A percentile compares a stretch with the other conserved stretches of the same genome.
Conservation (phyloP, 1,139 yeast genomes). For the Blastobotrys aristatus region DNA sequence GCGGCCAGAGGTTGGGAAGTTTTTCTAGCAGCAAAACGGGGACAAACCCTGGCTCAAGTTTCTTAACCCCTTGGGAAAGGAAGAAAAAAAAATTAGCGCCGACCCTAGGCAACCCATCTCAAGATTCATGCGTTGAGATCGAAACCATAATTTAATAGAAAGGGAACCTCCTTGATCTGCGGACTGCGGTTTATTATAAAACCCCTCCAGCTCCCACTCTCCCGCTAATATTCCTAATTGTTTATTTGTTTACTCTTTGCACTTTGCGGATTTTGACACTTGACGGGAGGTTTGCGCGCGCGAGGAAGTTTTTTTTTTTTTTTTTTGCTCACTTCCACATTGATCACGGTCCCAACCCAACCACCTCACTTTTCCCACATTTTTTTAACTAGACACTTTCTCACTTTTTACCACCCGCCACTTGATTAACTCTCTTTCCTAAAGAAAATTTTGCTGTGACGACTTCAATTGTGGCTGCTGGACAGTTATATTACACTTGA, state of each 20-base stretch:
- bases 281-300: neutral
- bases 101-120: no score
- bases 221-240: no score
- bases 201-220: no score
- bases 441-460: constrained; percentile 2
- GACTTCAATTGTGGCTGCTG: constrained; percentile 12
- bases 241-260: neutral
- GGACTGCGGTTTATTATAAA: no score
- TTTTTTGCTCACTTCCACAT: neutral
- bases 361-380: neutral
- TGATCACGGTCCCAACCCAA: neutral
- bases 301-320: neutral
- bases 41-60: no score
- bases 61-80: no score
- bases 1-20: no score
- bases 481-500: constrained; percentile 11
- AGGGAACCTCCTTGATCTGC: neutral
- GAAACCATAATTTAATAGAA: no score
- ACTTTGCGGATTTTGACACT: neutral
- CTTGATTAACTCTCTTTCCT: neutral
- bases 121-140: no score
- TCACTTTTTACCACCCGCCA: neutral
- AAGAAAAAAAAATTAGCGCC: no score
- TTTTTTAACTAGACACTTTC: no score
- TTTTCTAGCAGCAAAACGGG: no score